Evolutionary conservation across 768 basidiomycete species (phyloP), one percentile per base, ranked within the genome.

Genomic region (Suillus paluster): DNA sequence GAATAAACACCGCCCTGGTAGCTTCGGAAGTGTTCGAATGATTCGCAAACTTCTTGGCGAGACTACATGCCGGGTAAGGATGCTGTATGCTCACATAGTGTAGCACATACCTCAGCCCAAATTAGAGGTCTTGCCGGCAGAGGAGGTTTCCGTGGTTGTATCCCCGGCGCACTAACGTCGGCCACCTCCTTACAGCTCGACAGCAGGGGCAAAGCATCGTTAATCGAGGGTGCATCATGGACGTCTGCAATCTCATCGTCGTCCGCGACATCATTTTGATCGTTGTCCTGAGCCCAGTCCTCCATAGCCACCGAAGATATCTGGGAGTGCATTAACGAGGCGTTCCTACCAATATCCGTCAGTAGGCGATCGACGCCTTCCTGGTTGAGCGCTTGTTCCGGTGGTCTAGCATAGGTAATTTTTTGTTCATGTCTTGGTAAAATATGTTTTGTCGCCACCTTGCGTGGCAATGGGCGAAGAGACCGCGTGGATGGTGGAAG

Each of bases 1-100:
- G 81, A 84, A 71, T 94, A 94, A 6, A 95, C 92, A 9, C 92
- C 92, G 12, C 90, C 78, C 73, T 95, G 92, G 70, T 91, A 94
- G 64, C 84, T 87, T 34, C 79, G 75, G 67, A 84, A 84, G 67
- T 86, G 88, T 23, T 87, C 85, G 53, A 89, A 85, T 5, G 88
- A 84, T 72, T 94, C 92, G 76, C 92, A 94, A 2, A 94, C 81
- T 75, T 94, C 92, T 75, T 93, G 91, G 45, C 92, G 85, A 27
- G 91, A 89, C 91, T 93, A 58, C 55, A 21, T 17, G 48, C 64
- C 14, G 17, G 57, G 63, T 15, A 66, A 30, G n/a, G 10, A 36
- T 30, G 5, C 30, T 17, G 8, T 46, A 4, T 27, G 12, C 2
- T 27, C 17, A 48, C n/a, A 33, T 46, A 56, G 46, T 12, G 56